phyloP scores from a whole-genome alignment of 805 yeast genomes.

The Schizosaccharomyces japonicus region DNA sequence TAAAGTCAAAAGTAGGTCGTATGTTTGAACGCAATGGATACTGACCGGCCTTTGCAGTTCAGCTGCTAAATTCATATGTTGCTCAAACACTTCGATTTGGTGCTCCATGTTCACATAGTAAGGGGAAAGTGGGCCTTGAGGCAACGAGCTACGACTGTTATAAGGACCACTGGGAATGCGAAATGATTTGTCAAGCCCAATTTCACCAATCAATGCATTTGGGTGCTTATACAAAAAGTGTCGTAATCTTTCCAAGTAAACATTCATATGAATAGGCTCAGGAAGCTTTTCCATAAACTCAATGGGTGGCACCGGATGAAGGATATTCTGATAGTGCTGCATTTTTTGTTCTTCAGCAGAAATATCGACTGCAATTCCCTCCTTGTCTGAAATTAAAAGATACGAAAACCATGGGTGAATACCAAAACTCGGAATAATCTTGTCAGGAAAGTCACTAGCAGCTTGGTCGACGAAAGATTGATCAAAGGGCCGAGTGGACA shows the following conservation, averaged over 20 bases:
- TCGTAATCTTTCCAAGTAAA: constrained; percentile 18
- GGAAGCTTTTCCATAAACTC: constrained; percentile 30
- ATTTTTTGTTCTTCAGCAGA: background rate
- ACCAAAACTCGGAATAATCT: constrained; percentile 18
- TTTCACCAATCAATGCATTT: constrained; percentile 50
- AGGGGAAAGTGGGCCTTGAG: constrained; percentile 16
- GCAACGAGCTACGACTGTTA: background rate
- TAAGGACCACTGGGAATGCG: constrained; percentile 27
- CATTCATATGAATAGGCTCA: constrained; percentile 26
- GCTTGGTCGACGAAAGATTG: constrained; percentile 14
- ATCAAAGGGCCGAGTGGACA: constrained; percentile 19
- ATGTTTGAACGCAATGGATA: constrained; percentile 66
- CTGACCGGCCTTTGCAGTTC: constrained; percentile 31
- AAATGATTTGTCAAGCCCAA: constrained; percentile 69
- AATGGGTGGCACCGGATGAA: constrained; percentile 20
- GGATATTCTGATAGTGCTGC: constrained; percentile 32
- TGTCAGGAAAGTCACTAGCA: constrained; percentile 13
- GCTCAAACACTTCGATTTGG: constrained; percentile 30
- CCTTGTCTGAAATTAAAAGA: background rate
- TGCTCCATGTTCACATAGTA: constrained; percentile 40
- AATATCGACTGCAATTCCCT: background rate
- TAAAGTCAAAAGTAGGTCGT: constrained; percentile 32
- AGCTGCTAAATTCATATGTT: constrained; percentile 33
- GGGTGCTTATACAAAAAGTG: constrained; percentile 15
- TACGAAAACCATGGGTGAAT: constrained; percentile 5